Conservation (phyloP, 2,329 filamentous ascomycete genomes). For the Xylariaceae sp. region DNA sequence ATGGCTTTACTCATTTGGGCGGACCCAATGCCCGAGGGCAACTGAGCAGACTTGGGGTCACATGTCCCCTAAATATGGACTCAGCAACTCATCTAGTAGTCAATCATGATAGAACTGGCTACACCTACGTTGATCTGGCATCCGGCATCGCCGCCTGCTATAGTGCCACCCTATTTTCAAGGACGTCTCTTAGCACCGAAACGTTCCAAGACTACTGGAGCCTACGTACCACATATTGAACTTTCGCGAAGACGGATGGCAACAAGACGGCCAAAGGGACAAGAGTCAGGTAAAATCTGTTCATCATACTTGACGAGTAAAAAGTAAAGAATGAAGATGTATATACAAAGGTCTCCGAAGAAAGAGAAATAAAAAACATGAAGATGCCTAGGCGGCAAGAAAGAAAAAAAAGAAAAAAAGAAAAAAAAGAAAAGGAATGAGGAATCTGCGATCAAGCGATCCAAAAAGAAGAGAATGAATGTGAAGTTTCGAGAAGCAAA, state of each 20-base stretch:
- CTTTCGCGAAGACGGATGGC: constrained; percentile 24
- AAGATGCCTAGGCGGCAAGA: constrained; percentile 1
- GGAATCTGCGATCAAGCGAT: too few species aligned
- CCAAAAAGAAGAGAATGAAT: too few species aligned
- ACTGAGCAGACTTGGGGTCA: constrained; percentile 32
- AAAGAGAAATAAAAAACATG: background rate
- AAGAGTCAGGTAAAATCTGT: constrained; percentile 25
- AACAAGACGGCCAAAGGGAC: constrained; percentile 20
- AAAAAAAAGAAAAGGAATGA: background rate
- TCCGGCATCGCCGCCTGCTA: constrained; percentile 45
- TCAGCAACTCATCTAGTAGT: constrained; percentile 5
- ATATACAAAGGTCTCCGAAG: constrained; percentile 15
- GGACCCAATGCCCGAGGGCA: constrained; percentile 37
- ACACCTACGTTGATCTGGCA: constrained; percentile 43
- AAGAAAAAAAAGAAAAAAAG: constrained; percentile 11
- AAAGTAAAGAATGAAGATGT: constrained; percentile 12
- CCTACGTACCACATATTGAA: constrained; percentile 28
- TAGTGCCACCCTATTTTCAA: constrained; percentile 36
- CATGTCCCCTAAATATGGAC: constrained; percentile 34
- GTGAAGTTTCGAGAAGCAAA: background rate
- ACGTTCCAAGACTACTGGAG: background rate
- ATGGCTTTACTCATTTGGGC: constrained; percentile 53
- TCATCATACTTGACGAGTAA: constrained; percentile 22
- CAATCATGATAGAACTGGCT: constrained; percentile 12
- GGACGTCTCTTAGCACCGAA: constrained; percentile 2